Conservation (phyloP, 768 basidiomycete species). For the Strobilomyces dryophilus region DNA sequence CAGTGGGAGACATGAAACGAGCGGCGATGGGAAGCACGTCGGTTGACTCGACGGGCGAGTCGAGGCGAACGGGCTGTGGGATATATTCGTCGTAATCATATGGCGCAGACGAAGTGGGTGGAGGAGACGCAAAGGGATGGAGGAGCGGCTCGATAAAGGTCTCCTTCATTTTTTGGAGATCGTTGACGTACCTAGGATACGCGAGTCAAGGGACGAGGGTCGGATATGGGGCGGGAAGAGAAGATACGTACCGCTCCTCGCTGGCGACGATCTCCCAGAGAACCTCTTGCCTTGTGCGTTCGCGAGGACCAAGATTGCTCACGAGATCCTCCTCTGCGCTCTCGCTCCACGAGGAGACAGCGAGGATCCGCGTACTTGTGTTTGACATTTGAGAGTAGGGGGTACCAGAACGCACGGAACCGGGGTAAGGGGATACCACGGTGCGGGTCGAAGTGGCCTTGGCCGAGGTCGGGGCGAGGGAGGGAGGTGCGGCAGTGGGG, state of each 20-base stretch:
- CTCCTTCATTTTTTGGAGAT: conserved; percentile 88
- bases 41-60: conserved; percentile 64
- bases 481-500: conserved; percentile 40
- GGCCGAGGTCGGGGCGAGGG: conserved; percentile 55
- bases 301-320: conserved; percentile 86
- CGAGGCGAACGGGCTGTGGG: conserved; percentile 37
- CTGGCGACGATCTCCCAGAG: conserved; percentile 95
- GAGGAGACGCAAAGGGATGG: conserved; percentile 61
- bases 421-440: conserved; percentile 58
- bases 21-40: conserved; percentile 86
- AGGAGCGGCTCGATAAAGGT: conserved; percentile 88
- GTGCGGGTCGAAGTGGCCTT: conserved; percentile 60
- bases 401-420: conserved; percentile 74
- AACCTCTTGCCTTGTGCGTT: conserved; percentile 94
- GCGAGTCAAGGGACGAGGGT: conserved; percentile 11
- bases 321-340: conserved; percentile 93
- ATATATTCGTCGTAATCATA: conserved; percentile 67
- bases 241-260: conserved; percentile 73
- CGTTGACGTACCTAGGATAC: conserved; percentile 76
- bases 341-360: conserved; percentile 87
- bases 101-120: conserved; percentile 44
- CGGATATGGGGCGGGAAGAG: conserved; percentile 10
- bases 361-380: conserved; percentile 67
- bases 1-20: conserved; percentile 76
- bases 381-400: conserved; percentile 79